Evolutionary conservation across 306 rosid species (phyloP), one percentile per base, ranked within the genome.

Genomic region (Acacia confusa): DNA sequence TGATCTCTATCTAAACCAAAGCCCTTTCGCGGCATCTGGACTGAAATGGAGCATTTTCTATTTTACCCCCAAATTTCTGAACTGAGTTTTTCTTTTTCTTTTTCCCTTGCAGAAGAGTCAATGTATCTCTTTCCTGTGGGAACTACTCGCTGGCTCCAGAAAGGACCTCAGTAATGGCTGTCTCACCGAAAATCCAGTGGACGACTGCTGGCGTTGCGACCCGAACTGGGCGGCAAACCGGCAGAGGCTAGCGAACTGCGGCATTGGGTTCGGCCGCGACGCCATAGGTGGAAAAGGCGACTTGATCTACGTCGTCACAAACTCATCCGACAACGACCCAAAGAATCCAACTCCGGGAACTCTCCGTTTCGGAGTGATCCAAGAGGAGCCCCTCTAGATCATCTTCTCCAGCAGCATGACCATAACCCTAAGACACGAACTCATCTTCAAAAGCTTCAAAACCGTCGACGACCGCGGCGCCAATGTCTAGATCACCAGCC

Each of bases 171-270:
- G 74, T 0, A 9, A 41, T 30, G n/a, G 36, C 9, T 95, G 99
- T 78, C 81, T 83, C 28, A 85, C 95, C 28, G 99, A 97, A 0
- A 96, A 96, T 70, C 99, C 99, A 2, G 67, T 96, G 20, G 99
- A 96, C 80, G 99, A 96, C 71, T 96, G 99, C 86, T 96, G 98
- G 99, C 88, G 92, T 3, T 96, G 98, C 89, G 89, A 83, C 84
- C 30, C 89, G 0, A 76, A 91, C 85, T 93, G 97, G 98, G 80
- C 82, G 2, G 50, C 77, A 0, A 86, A 93, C 81, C 97, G 98
- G 3, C 97, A 96, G 75, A 83, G 44, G 41, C 92, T 96, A 67
- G 98, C 99, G 2, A 97, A 96, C 9, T 96, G 98, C 82, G 94
- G 94, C 78, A 83, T 96, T 20, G 99, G 98, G 4, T 96, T 96